A percentile compares a stretch with the other conserved stretches of the same genome.
phyloP scores from a whole-genome alignment of 345 rosid species.

The Sapria himalayana region DNA sequence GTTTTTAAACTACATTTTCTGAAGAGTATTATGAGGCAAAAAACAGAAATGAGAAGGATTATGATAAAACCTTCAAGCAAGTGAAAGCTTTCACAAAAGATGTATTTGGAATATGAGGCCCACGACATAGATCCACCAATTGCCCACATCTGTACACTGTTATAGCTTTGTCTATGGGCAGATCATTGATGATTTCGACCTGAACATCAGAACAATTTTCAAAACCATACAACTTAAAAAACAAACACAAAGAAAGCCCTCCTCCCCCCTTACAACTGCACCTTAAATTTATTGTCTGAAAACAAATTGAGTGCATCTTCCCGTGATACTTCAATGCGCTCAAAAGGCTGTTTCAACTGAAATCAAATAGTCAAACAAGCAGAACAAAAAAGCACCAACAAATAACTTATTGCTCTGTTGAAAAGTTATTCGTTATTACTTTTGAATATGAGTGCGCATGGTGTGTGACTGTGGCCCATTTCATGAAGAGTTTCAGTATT shows the following conservation, averaged over 20 bases:
- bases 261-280: no score
- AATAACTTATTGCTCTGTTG: not conserved
- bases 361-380: conserved; percentile 4
- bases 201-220: conserved; percentile 14
- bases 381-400: not conserved
- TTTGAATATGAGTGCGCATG: no score
- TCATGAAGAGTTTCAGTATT: no score
- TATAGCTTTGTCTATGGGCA: conserved; percentile 78
- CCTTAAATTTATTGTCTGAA: conserved; percentile 85
- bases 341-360: conserved; percentile 86
- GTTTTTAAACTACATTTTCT: no score
- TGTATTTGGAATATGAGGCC: conserved; percentile 97
- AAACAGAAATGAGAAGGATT: no score
- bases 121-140: conserved; percentile 89
- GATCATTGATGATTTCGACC: conserved; percentile 78
- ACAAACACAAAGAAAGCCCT: conserved; percentile 9
- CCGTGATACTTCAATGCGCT: conserved; percentile 84
- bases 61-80: conserved; percentile 70
- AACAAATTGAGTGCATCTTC: conserved; percentile 78
- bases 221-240: conserved; percentile 4
- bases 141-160: conserved; percentile 97
- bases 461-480: no score
- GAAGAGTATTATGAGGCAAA: no score
- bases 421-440: no score
- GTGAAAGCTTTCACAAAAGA: conserved; percentile 87